A percentile compares a stretch with the other conserved stretches of the same genome.
Conservation (phyloP, 2,329 filamentous ascomycete genomes). For the Cladosporium colombiae region DNA sequence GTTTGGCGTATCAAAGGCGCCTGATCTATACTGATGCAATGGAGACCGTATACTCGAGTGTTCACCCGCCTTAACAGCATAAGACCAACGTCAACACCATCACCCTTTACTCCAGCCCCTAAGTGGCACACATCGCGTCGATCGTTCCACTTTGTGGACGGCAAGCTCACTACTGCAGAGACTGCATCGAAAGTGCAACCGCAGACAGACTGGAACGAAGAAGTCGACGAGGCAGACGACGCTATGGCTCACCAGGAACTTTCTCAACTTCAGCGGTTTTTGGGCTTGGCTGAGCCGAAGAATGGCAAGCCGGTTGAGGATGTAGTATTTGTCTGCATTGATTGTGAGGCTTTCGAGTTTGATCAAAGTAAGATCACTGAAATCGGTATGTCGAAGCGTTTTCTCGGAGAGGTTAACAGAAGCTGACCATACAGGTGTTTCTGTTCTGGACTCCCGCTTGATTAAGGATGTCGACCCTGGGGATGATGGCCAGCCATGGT, state of each 20-base stretch:
- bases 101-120: neutral
- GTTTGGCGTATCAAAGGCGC: neutral
- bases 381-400: slow-evolving; percentile 67
- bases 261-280: neutral
- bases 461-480: slow-evolving; percentile 62
- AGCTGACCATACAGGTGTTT: slow-evolving; percentile 2
- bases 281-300: slow-evolving; percentile 5
- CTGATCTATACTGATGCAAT: neutral
- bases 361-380: slow-evolving; percentile 72
- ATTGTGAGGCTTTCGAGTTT: slow-evolving; percentile 79
- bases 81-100: neutral
- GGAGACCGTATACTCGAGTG: slow-evolving; percentile 8
- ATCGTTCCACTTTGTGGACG: neutral
- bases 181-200: neutral
- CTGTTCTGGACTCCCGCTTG: slow-evolving; percentile 66
- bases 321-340: slow-evolving; percentile 73
- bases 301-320: slow-evolving; percentile 29
- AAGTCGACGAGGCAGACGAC: neutral
- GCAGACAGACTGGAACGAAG: neutral
- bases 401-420: neutral
- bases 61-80: neutral
- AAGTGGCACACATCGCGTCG: neutral
- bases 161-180: neutral
- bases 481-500: slow-evolving; percentile 65
- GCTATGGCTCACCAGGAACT: slow-evolving; percentile 9